Evolutionary conservation across 192 early-diverging fungal genomes (phyloP).

Genomic region (Backusella morwellensis): DNA sequence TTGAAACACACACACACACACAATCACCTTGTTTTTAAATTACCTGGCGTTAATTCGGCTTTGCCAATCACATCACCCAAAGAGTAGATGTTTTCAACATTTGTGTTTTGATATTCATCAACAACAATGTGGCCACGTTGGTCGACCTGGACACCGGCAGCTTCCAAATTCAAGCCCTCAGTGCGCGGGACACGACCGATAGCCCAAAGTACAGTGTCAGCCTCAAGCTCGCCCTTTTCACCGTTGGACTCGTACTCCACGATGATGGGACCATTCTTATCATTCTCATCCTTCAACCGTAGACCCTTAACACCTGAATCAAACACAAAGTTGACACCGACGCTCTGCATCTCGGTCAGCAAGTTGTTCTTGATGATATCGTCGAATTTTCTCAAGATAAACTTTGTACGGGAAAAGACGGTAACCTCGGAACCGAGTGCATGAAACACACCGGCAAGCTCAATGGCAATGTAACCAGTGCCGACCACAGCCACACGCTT

Average conservation of each 20-base stretch:
- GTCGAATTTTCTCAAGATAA: constrained; percentile 88
- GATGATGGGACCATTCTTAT: constrained; percentile 50
- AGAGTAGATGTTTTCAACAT: constrained; percentile 67
- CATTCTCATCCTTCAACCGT: constrained; percentile 48
- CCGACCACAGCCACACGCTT: constrained; percentile 85
- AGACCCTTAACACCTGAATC: constrained; percentile 51
- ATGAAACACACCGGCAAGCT: constrained; percentile 91
- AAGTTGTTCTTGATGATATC: constrained; percentile 72
- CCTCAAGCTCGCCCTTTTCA: constrained; percentile 50
- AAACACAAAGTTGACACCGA: constrained; percentile 78
- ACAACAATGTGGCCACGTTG: constrained; percentile 68
- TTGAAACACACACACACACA: too few relatives aligned
- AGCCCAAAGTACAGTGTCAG: constrained; percentile 88
- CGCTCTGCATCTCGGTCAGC: constrained; percentile 64
- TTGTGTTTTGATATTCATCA: constrained; percentile 90
- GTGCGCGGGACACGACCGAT: constrained; percentile 79
- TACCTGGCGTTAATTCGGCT: constrained; percentile 86
- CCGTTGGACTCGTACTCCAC: constrained; percentile 39
- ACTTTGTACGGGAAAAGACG: constrained; percentile 77
- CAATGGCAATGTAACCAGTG: constrained; percentile 93
- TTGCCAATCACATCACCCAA: constrained; percentile 93
- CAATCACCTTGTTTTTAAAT: not conserved
- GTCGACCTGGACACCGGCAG: constrained; percentile 62
- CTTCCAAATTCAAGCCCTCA: constrained; percentile 65
- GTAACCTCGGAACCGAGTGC: constrained; percentile 78